Evolutionary conservation across 1,284 basidiomycete species (phyloP).

Genomic region (Irpex sp.): DNA sequence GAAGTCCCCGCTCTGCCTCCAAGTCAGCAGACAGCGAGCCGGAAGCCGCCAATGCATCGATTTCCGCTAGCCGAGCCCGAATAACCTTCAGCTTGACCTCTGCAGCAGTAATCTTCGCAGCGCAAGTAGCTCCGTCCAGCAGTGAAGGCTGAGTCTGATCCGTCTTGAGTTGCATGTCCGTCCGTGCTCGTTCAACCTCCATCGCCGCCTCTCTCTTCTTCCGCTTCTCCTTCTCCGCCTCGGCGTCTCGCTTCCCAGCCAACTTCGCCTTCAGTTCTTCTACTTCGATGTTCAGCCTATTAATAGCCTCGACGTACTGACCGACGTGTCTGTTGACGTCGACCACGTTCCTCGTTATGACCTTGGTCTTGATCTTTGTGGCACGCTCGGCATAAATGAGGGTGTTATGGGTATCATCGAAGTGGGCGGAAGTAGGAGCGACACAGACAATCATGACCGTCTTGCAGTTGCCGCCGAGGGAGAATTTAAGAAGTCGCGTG

Average conservation of each 20-base stretch:
- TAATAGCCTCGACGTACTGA: conserved; percentile 93
- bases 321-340: conserved; percentile 92
- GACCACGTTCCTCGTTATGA: conserved; percentile 88
- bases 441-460: conserved; percentile 98
- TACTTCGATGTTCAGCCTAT: conserved; percentile 80
- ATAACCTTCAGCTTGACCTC: conserved; percentile 68
- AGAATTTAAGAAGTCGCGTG: conserved; percentile 93
- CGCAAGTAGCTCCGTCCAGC: conserved; percentile 72
- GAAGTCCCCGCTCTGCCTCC: conserved; percentile 69
- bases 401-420: conserved; percentile 97
- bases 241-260: conserved; percentile 59
- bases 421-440: conserved; percentile 90
- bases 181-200: conserved; percentile 69
- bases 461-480: conserved; percentile 95
- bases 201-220: conserved; percentile 65
- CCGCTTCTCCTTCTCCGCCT: conserved; percentile 58
- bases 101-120: conserved; percentile 76
- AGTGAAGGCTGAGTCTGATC: conserved; percentile 69
- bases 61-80: conserved; percentile 60
- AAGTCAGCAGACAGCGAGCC: conserved; percentile 52
- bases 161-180: conserved; percentile 65
- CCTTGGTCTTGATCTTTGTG: conserved; percentile 95
- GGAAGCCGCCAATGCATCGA: conserved; percentile 46
- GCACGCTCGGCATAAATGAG: conserved; percentile 94
- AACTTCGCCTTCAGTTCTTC: conserved; percentile 85